Evolutionary conservation across 495 filamentous ascomycete species (phyloP).

Genomic region (Aspergillus steynii): DNA sequence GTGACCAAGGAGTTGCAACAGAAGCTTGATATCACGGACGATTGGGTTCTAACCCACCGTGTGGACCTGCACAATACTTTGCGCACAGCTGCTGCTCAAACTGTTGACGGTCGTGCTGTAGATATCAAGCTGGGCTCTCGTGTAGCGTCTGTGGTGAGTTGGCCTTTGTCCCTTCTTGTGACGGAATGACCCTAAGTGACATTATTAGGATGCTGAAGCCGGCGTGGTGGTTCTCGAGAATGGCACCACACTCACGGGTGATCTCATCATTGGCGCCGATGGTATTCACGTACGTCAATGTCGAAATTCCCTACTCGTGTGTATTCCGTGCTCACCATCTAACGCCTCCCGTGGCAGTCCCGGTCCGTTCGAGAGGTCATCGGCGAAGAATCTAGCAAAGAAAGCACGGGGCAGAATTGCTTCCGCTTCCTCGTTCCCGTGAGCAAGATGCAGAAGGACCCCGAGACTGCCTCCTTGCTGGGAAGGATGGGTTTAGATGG

Average conservation of each 20-base stretch:
- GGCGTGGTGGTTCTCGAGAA: conserved; percentile 37
- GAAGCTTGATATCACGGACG: conserved; percentile 18
- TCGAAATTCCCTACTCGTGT: not conserved
- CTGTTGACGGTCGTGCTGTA: conserved; percentile 20
- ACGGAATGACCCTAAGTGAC: too few relatives aligned
- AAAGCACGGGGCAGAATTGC: conserved; percentile 34
- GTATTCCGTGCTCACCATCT: not conserved
- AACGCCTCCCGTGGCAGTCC: conserved; percentile 17
- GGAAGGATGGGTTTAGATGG: conserved; percentile 30
- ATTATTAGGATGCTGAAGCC: conserved; percentile 33
- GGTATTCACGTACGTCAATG: conserved; percentile 40
- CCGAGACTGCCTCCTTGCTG: conserved; percentile 27
- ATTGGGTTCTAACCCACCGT: conserved; percentile 43
- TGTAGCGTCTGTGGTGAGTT: conserved; percentile 26
- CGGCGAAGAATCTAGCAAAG: conserved; percentile 6
- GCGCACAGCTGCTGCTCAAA: conserved; percentile 30
- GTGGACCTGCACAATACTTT: conserved; percentile 53
- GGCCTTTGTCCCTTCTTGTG: too few relatives aligned
- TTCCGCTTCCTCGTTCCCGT: conserved; percentile 51
- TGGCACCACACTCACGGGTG: conserved; percentile 27
- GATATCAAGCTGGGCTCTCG: conserved; percentile 33
- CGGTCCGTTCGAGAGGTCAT: conserved; percentile 14
- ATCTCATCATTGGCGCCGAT: conserved; percentile 54
- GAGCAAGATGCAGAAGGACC: conserved; percentile 32
- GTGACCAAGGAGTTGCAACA: conserved; percentile 21